Base-by-base conservation (phyloP, 345 rosid species). In the Odontarrhena argentea region DNA sequence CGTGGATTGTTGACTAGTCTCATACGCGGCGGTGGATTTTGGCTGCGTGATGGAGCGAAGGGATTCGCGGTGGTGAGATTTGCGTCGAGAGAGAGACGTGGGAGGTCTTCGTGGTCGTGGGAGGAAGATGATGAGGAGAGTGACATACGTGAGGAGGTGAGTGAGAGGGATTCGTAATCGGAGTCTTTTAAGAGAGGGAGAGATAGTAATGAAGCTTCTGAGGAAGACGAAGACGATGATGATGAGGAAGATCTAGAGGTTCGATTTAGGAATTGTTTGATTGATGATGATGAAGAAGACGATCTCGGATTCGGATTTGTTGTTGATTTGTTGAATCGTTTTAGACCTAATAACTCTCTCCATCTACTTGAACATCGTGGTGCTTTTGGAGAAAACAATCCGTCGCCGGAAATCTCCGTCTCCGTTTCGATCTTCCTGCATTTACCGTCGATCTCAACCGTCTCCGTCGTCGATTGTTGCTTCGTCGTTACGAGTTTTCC, bases 291-390 rank as follows among this genome's bases (percentile, higher is more conserved):
- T 48, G 84, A 85, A 9, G 87, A 34, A 48, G 74, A 79, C 38
- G 62, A 35, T 26, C 76, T 55, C 47, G 69, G 55, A 38, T 32
- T 32, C 6, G 36, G 36, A 32, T 32, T 32, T 32, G 36, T 32
- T 5, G 36, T 32, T 4, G 36, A 32, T 32, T 32, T 32, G 36
- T 32, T 32, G 15, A 83, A 78, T 70, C 78, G 84, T 60, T 82
- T 94, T 2, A 94, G 77, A 3, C 99, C 92, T 63, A 94, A 64
- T n/a, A 94, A 66, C 69, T 88, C 97, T 77, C 72, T 88, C 98
- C 96, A 93, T n/a, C 98, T 81, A 69, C 98, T 83, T 1, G 99
- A 91, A 55, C 96, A 89, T 61, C 93, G 55, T 1, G 96, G 97
- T 3, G 96, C 96, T 44, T 89, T 89, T 0, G 93, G 96, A 1